Conservation (phyloP, 176 grass and related monocot genomes). For the Musa acuminata region DNA sequence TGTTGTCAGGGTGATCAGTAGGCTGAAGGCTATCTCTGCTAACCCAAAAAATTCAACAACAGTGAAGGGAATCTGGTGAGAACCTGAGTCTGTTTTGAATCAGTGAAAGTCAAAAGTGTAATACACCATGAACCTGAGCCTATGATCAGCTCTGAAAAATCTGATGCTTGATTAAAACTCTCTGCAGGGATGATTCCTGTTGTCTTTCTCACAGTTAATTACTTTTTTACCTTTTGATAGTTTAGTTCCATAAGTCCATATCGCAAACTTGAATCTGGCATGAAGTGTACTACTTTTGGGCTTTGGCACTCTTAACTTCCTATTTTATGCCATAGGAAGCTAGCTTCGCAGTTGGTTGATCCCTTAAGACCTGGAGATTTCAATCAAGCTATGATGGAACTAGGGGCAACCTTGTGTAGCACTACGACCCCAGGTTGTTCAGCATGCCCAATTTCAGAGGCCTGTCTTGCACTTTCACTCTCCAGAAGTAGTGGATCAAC, state of each 20-base stretch:
- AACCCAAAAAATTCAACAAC: constrained; percentile 80
- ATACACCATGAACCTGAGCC: not conserved
- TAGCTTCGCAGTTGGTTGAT: constrained; percentile 67
- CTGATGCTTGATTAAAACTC: not conserved
- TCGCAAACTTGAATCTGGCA: not conserved
- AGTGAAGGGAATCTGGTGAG: constrained; percentile 69
- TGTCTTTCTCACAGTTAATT: not conserved
- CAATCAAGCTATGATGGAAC: constrained; percentile 98
- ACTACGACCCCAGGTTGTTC: constrained; percentile 57
- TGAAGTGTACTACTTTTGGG: not conserved
- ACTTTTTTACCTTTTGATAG: not conserved
- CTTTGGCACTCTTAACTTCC: not conserved
- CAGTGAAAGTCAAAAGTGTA: not conserved
- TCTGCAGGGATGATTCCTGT: not conserved
- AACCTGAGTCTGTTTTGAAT: not conserved
- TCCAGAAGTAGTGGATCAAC: constrained; percentile 30
- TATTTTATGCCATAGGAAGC: constrained; percentile 36
- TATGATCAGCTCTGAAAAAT: not conserved
- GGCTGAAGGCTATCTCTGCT: constrained; percentile 67
- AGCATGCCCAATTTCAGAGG: constrained; percentile 53
- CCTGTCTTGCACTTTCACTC: constrained; percentile 51
- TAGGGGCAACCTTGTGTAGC: constrained; percentile 77
- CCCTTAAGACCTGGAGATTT: constrained; percentile 83
- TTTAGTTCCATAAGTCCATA: not conserved
- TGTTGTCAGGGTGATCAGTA: constrained; percentile 73